Percentiles rank a stretch among this genome's conserved stretches.
phyloP scores from a whole-genome alignment of 805 yeast species.

The Pichia occidentalis region DNA sequence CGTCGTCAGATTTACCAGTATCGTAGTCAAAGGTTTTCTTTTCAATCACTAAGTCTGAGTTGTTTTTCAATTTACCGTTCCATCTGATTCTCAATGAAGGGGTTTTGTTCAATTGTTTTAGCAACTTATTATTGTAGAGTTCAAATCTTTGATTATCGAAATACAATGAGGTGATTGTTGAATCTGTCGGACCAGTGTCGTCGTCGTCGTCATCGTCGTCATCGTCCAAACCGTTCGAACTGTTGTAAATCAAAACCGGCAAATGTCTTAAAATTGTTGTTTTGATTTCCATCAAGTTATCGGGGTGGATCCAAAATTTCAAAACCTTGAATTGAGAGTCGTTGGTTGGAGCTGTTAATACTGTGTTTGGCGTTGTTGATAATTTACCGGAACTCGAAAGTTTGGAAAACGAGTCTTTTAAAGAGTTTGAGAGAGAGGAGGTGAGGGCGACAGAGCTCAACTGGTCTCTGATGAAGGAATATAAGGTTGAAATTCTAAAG shows the following conservation, averaged over 20 bases:
- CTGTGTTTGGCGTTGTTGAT: conserved; percentile 29
- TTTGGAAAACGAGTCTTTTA: conserved; percentile 42
- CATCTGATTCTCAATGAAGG: conserved; percentile 83
- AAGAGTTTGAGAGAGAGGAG: conserved; percentile 30
- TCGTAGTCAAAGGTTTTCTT: conserved; percentile 63
- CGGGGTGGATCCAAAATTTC: conserved; percentile 97
- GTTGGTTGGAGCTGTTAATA: conserved; percentile 14
- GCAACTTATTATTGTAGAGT: conserved; percentile 76
- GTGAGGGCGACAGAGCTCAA: conserved; percentile 33
- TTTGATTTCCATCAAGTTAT: conserved; percentile 93
- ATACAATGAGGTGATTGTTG: conserved; percentile 78
- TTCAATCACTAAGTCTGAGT: conserved; percentile 76
- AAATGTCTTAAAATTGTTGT: conserved; percentile 89
- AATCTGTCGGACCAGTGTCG: conserved; percentile 55
- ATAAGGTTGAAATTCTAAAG: conserved; percentile 73
- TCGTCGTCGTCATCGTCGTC: conserved; percentile 45
- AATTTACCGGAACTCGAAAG: conserved; percentile 36
- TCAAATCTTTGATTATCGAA: conserved; percentile 82
- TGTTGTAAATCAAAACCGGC: conserved; percentile 78
- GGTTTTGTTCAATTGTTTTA: conserved; percentile 51
- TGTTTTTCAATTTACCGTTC: conserved; percentile 76
- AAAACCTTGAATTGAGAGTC: conserved; percentile 46
- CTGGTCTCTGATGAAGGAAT: conserved; percentile 76
- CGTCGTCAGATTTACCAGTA: conserved; percentile 41
- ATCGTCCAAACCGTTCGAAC: conserved; percentile 37